These are phyloP conservation scores for Trichoderma simmonsii DNA, from an alignment of 2,329 filamentous ascomycete genomes.

Conservation along the genomic window DNA sequence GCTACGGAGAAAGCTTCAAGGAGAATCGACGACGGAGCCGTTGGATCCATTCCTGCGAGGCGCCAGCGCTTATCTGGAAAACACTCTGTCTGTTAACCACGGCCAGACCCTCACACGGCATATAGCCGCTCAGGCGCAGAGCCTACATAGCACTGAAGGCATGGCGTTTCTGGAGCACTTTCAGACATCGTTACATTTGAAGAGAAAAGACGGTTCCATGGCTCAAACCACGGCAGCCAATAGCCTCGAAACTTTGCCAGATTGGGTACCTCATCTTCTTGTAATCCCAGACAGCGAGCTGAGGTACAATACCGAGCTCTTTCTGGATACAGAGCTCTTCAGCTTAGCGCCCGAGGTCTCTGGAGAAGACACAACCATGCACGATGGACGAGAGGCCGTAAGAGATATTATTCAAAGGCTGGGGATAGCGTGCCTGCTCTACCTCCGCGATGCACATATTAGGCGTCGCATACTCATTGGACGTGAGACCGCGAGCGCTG, in stretches of 20 bases:
- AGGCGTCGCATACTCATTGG: slow-evolving; percentile 40
- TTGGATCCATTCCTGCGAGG: slow-evolving; percentile 58
- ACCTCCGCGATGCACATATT: slow-evolving; percentile 47
- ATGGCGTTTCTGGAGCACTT: slow-evolving; percentile 47
- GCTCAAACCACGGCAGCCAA: slow-evolving; percentile 22
- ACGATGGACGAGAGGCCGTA: background rate
- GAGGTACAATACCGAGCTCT: slow-evolving; percentile 40
- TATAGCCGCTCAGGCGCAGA: slow-evolving; percentile 42
- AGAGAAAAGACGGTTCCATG: slow-evolving; percentile 29
- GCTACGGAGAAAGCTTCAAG: slow-evolving; percentile 52
- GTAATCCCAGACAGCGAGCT: slow-evolving; percentile 45
- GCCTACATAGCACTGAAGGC: slow-evolving; percentile 47
- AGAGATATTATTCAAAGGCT: slow-evolving; percentile 37
- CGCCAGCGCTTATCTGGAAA: slow-evolving; percentile 51
- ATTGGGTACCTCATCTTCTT: slow-evolving; percentile 53
- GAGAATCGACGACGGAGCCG: slow-evolving; percentile 39
- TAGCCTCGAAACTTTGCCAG: slow-evolving; percentile 31
- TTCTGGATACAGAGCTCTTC: slow-evolving; percentile 46
- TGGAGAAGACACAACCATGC: slow-evolving; percentile 28
- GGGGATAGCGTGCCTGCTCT: slow-evolving; percentile 44
- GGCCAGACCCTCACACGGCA: slow-evolving; percentile 42
- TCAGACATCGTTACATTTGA: slow-evolving; percentile 29
- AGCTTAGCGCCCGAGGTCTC: slow-evolving; percentile 23
- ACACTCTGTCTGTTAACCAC: slow-evolving; percentile 34
- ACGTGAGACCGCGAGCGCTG: slow-evolving; percentile 39